phyloP scores from a whole-genome alignment of 192 early-diverging fungal genomes.

The Rhizophagus prolifer region DNA sequence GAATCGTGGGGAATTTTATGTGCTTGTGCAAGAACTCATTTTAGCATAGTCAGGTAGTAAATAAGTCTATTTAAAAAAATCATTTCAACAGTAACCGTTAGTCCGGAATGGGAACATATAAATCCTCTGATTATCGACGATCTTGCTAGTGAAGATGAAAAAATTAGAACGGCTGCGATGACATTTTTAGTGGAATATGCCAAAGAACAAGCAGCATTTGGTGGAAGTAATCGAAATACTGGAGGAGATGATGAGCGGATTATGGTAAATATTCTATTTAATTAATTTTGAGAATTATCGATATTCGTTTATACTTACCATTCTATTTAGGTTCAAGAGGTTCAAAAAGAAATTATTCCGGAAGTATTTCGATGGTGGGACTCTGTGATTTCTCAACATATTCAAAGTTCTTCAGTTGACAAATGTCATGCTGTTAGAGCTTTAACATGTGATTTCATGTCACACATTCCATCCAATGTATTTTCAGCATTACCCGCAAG shows the following conservation, averaged over 20 bases:
- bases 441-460: constrained; percentile 51
- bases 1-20: constrained; percentile 47
- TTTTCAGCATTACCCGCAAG: constrained; percentile 48
- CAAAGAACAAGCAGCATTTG: constrained; percentile 26
- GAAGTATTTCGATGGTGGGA: constrained; percentile 44
- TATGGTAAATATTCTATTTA: background rate
- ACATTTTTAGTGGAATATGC: constrained; percentile 47
- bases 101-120: constrained; percentile 35
- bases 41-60: constrained; percentile 14
- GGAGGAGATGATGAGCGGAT: background rate
- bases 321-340: constrained; percentile 2
- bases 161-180: constrained; percentile 41
- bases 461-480: constrained; percentile 37
- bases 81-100: constrained; percentile 2
- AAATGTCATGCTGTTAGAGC: constrained; percentile 38
- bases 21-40: constrained; percentile 40
- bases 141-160: constrained; percentile 33
- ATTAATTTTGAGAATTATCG: background rate
- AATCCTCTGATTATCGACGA: constrained; percentile 28
- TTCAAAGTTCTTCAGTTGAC: constrained; percentile 44
- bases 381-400: constrained; percentile 38
- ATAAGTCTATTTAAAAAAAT: background rate
- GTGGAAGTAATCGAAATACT: background rate
- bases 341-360: background rate
- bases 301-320: background rate